Evolutionary conservation across 768 basidiomycete genomes (phyloP), one percentile per base, ranked within the genome.

Genomic region (Hericium erinaceus): DNA sequence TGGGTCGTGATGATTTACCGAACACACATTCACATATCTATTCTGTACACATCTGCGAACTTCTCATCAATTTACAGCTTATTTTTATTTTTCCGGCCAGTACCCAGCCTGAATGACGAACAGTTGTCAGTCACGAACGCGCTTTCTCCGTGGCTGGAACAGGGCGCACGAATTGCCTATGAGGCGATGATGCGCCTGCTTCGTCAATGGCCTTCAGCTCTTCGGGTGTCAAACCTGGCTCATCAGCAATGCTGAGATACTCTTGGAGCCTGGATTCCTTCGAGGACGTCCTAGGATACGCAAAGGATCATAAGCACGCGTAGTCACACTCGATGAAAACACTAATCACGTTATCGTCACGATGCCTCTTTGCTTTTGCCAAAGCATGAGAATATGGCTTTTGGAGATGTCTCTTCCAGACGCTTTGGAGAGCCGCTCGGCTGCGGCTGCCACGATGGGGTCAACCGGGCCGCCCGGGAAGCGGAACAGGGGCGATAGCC

Each of bases 231-330:
- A 72, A 62, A 12, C 60, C 61, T 52, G 74, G 72, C 7, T 81
- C 69, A 55, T 75, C 72, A 8, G 70, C 72, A 9, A 74, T 73
- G 8, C 69, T 73, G 52, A 82, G 64, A 64, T 81, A 82, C 52
- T 79, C 75, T 58, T 73, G 66, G 12, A 83, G 65, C 7, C 80
- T 73, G 38, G 75, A 68, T 50, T 64, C 66, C 60, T 73, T 78
- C 2, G 69, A 66, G 46, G 70, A 73, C 52, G 76, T 78, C 56
- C 76, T 77, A 16, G 37, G 39, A 15, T 8, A 6, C 39, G 15
- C 3, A 16, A 33, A 33, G 52, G 4, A 46, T 13, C 12, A 40
- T 18, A 41, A n/a, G 18, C 37, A 9, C 12, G 44, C 9, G 13
- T 55, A 57, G 44, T 55, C 58, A 39, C 46, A 48, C 24, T 26